Evolutionary conservation across 495 filamentous ascomycete species (phyloP).

Genomic region (Trichoderma asperelloides): DNA sequence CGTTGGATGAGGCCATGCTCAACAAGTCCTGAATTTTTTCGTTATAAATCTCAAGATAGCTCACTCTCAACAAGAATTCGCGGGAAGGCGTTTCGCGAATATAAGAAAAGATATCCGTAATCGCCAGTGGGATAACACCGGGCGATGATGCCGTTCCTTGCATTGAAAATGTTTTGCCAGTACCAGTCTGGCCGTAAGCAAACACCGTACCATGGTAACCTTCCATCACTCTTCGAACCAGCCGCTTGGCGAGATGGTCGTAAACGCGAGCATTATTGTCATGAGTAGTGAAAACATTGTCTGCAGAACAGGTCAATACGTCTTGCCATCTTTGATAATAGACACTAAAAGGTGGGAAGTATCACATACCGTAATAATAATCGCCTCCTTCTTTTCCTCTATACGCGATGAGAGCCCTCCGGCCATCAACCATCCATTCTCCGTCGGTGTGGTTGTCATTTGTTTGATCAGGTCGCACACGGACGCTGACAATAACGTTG

Average conservation of each 20-base stretch:
- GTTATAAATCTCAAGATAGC: slow-evolving; percentile 98
- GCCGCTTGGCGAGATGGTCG: slow-evolving; percentile 82
- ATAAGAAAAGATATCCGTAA: slow-evolving; percentile 98
- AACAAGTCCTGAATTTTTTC: slow-evolving; percentile 94
- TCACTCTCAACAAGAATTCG: slow-evolving; percentile 92
- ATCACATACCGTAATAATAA: slow-evolving; percentile 74
- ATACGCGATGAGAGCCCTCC: slow-evolving; percentile 71
- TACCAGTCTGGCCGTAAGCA: slow-evolving; percentile 98
- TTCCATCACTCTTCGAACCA: slow-evolving; percentile 96
- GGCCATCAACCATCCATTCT: slow-evolving; percentile 93
- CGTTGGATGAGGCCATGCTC: slow-evolving; percentile 52
- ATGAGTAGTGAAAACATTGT: slow-evolving; percentile 89
- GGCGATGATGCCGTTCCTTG: slow-evolving; percentile 95
- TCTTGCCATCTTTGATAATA: neutral
- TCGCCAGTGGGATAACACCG: slow-evolving; percentile 92
- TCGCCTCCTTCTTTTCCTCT: slow-evolving; percentile 84
- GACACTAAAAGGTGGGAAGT: neutral
- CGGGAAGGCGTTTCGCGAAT: slow-evolving; percentile 92
- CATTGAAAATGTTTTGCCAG: slow-evolving; percentile 98
- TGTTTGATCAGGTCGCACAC: slow-evolving; percentile 74
- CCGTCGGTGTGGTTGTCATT: slow-evolving; percentile 56
- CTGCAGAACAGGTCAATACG: slow-evolving; percentile 30
- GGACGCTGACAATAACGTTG: slow-evolving; percentile 92
- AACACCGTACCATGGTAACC: slow-evolving; percentile 98
- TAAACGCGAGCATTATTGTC: slow-evolving; percentile 93